phyloP scores from a whole-genome alignment of 2,329 filamentous ascomycete species.

The Aspergillus hortae region DNA sequence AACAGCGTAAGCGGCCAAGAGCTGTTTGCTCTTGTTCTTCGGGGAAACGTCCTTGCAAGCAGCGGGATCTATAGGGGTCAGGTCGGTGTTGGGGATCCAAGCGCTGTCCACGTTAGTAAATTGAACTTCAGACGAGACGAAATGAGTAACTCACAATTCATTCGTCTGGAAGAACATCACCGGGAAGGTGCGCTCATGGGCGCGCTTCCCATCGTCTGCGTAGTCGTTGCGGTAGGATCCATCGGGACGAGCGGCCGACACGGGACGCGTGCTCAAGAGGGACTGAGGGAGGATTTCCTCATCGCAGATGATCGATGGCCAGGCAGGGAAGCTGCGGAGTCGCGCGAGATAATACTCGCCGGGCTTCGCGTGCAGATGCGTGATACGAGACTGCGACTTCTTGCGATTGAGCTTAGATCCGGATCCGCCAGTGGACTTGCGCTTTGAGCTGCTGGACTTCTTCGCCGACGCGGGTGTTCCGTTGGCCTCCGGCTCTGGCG shows the following conservation, averaged over 20 bases:
- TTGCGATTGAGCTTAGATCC: conserved; percentile 80
- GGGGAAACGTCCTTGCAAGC: conserved; percentile 66
- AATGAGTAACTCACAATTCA: conserved; percentile 73
- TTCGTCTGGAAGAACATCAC: conserved; percentile 95
- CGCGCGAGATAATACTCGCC: conserved; percentile 91
- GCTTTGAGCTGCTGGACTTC: conserved; percentile 50
- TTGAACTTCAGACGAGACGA: not conserved
- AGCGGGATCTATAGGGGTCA: conserved; percentile 72
- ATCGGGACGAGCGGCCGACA: conserved; percentile 76
- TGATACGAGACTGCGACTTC: conserved; percentile 69
- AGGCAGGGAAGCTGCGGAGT: conserved; percentile 90
- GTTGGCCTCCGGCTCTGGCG: conserved; percentile 37
- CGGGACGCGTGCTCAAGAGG: conserved; percentile 73
- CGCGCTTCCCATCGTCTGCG: conserved; percentile 81
- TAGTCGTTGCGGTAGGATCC: conserved; percentile 86
- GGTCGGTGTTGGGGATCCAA: conserved; percentile 83
- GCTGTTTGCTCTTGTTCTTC: conserved; percentile 72
- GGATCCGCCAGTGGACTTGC: conserved; percentile 69
- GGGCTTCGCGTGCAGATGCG: conserved; percentile 75
- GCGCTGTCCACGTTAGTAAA: conserved; percentile 55
- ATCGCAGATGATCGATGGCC: conserved; percentile 91
- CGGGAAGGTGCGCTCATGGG: conserved; percentile 79
- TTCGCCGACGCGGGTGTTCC: conserved; percentile 48
- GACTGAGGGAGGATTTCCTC: conserved; percentile 86
- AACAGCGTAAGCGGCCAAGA: conserved; percentile 75